Conservation (phyloP, 768 basidiomycete species). For the Sarcomyxa edulis region DNA sequence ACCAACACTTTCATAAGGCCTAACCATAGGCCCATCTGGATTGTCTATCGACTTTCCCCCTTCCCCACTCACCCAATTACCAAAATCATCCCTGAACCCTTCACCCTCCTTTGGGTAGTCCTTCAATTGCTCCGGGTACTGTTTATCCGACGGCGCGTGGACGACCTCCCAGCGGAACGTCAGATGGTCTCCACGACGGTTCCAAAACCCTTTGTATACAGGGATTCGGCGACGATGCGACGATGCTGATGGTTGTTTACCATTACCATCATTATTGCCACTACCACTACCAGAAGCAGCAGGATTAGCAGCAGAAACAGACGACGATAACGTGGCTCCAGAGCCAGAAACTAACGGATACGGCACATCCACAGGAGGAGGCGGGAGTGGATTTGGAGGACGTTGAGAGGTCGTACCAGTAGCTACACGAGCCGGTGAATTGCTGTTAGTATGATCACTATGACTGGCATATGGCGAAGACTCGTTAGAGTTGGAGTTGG, state of each 20-base stretch:
- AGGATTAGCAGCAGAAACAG: too few relatives aligned
- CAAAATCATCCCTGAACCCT: constrained; percentile 54
- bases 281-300: too few relatives aligned
- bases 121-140: constrained; percentile 57
- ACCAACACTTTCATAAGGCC: too few relatives aligned
- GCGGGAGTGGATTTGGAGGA: constrained; percentile 18
- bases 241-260: too few relatives aligned
- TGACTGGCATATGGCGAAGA: constrained; percentile 3
- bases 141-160: constrained; percentile 50
- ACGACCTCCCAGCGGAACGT: constrained; percentile 53
- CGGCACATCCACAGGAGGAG: constrained; percentile 15
- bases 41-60: too few relatives aligned
- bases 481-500: too few relatives aligned
- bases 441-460: constrained; percentile 6
- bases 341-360: constrained; percentile 11
- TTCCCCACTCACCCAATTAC: constrained; percentile 30
- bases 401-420: constrained; percentile 8
- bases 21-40: too few relatives aligned
- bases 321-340: constrained; percentile 19
- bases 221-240: too few relatives aligned
- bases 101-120: constrained; percentile 51
- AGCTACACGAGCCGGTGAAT: constrained; percentile 4
- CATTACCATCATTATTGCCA: too few relatives aligned
- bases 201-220: constrained; percentile 63
- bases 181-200: constrained; percentile 69